Evolutionary conservation across 768 basidiomycete genomes (phyloP).

Genomic region (Inosperma sp.): DNA sequence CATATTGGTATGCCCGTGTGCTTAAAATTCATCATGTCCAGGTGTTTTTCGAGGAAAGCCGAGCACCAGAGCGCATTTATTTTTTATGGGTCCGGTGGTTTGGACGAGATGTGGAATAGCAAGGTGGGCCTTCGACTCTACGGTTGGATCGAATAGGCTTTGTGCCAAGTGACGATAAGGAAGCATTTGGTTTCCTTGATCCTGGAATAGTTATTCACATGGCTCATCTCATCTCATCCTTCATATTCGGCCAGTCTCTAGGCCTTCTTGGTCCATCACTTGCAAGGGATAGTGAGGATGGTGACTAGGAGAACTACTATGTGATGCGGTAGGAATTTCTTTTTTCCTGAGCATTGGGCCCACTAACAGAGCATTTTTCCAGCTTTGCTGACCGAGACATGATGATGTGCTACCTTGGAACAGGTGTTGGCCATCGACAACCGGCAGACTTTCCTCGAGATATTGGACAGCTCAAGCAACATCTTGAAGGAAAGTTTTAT

Average conservation of each 20-base stretch:
- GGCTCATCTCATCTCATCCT: conserved; percentile 41
- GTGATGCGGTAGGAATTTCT: conserved; percentile 32
- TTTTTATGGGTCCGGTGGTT: conserved; percentile 29
- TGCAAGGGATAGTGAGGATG: conserved; percentile 5
- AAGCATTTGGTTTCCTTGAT: conserved; percentile 45
- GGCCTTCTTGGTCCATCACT: conserved; percentile 13
- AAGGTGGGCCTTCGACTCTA: conserved; percentile 12
- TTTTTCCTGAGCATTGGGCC: not conserved
- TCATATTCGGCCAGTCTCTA: conserved; percentile 19
- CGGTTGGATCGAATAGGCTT: conserved; percentile 29
- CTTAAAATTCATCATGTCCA: conserved; percentile 17
- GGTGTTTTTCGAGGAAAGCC: conserved; percentile 3
- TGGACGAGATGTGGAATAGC: conserved; percentile 7
- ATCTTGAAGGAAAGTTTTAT: not conserved
- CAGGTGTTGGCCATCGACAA: conserved; percentile 17
- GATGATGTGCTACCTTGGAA: conserved; percentile 17
- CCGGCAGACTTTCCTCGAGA: conserved; percentile 3
- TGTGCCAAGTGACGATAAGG: conserved; percentile 17
- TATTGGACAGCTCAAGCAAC: not conserved
- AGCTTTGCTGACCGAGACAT: conserved; percentile 19
- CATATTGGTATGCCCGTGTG: conserved; percentile 19
- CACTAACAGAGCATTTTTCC: not conserved
- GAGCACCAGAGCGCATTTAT: conserved; percentile 16
- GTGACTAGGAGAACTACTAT: conserved; percentile 33
- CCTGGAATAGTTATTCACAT: conserved; percentile 37